A percentile compares a stretch with the other conserved stretches of the same genome.
Evolutionary conservation across 2,329 filamentous ascomycete genomes (phyloP).

Genomic region (Blumeria hordei): DNA sequence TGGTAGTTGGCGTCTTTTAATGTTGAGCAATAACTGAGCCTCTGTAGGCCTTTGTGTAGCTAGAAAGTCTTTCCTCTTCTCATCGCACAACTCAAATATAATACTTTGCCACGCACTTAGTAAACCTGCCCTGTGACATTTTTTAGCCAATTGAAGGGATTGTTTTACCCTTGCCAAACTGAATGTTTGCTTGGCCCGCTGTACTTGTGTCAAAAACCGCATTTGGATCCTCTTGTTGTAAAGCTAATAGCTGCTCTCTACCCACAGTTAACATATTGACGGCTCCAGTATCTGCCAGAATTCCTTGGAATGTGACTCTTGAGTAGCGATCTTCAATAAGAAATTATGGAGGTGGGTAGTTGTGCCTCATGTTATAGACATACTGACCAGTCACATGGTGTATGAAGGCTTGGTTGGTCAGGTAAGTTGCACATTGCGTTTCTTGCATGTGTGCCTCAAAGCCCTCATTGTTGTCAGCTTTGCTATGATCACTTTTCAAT

Average conservation of each 20-base stretch:
- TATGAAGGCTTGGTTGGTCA: not conserved
- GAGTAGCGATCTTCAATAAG: not conserved
- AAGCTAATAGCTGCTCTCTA: not conserved
- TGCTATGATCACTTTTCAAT: too few species aligned
- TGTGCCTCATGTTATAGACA: not conserved
- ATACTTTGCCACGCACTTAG: too few species aligned
- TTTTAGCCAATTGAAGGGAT: not conserved
- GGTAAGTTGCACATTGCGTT: not conserved
- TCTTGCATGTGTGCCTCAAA: too few species aligned
- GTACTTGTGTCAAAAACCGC: not conserved
- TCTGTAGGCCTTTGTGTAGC: too few species aligned
- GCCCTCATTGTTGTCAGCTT: too few species aligned
- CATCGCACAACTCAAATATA: too few species aligned
- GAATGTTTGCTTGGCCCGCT: not conserved
- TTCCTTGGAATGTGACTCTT: not conserved
- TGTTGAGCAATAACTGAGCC: too few species aligned
- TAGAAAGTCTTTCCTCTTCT: too few species aligned
- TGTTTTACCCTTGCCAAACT: not conserved
- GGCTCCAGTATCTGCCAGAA: too few species aligned
- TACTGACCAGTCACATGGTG: not conserved
- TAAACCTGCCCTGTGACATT: too few species aligned
- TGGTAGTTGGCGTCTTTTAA: too few species aligned
- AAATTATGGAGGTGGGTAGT: not conserved
- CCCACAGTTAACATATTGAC: not conserved
- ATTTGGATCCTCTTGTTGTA: not conserved